Percentiles rank a stretch among this genome's conserved stretches.
Evolutionary conservation across 2,329 filamentous ascomycete genomes (phyloP).

Genomic region (Botrytis paeoniae): DNA sequence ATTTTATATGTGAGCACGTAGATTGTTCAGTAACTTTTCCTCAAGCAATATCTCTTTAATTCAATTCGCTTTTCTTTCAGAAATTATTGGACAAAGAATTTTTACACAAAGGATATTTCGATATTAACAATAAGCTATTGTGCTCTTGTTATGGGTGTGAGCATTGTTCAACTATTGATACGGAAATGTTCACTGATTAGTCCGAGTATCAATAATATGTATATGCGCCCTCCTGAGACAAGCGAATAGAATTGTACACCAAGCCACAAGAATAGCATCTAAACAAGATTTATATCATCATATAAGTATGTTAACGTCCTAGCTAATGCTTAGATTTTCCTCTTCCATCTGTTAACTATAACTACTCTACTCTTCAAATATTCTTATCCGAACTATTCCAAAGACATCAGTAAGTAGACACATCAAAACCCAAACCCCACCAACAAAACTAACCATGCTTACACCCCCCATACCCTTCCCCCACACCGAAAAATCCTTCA

Average conservation of each 20-base stretch:
- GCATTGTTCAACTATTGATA: neutral
- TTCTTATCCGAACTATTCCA: neutral
- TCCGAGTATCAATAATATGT: neutral
- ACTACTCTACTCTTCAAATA: neutral
- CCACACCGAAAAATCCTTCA: neutral
- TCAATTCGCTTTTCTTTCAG: neutral
- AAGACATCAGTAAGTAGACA: neutral
- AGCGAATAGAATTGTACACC: neutral
- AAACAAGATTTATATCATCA: neutral
- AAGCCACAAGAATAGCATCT: neutral
- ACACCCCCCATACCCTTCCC: neutral
- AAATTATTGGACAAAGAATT: neutral
- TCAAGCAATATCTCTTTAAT: neutral
- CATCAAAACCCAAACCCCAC: neutral
- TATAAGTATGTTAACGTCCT: neutral
- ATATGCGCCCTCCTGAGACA: neutral
- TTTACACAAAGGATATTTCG: neutral
- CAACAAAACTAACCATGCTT: neutral
- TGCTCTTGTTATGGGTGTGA: neutral
- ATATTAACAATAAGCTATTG: neutral
- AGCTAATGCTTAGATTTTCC: neutral
- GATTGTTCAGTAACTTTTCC: neutral
- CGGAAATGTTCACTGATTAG: neutral
- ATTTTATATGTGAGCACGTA: neutral
- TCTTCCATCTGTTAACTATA: neutral